Base-by-base conservation (phyloP, 164 flowering plant species). In the Magnolia changhungtana region DNA sequence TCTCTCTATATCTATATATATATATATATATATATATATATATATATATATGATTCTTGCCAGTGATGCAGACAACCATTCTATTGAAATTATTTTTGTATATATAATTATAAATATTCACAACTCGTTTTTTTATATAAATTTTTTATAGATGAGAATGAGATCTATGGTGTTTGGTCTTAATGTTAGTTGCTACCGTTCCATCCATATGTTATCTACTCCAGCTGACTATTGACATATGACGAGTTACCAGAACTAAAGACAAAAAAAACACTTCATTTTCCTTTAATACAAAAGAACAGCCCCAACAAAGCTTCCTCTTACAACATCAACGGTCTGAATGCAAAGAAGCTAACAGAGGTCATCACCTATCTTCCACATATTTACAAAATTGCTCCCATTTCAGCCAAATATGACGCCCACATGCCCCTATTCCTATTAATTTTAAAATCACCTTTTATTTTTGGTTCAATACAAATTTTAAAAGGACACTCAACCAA, bases 261-360 rank as follows among this genome's bases (percentile, higher is more conserved):
- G 72, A 77, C 18, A 51, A 50, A 20, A 23, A 10, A 50, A 65
- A 27, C 75, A 16, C 55, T 0, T 37, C 45, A 49, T 50, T 63
- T 61, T 69, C 50, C 4, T 37, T 72, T 59, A 45, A 50, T 19
- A 51, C 70, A 51, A 75, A 66, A 72, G 18, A 68, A 66, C 81
- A 67, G 31, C 49, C 71, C 66, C 78, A 79, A 72, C 78, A 75
- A 79, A 79, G 75, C 75, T 69, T 24, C 50, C 72, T 75, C 63
- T 75, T 75, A 5, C 21, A 55, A 29, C 72, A 20, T 49, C 74
- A 75, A 72, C 68, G 23, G 63, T 79, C 67, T 75, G 63, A 75
- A 75, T 64, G n/a, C 27, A 37, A 69, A 79, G 67, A 66, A 71
- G 63, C 72, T 65, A 72, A 66, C 69, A 71, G 72, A 66, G 51